Conservation (phyloP, 169 alveolate genomes). For the Plasmodium inui region DNA sequence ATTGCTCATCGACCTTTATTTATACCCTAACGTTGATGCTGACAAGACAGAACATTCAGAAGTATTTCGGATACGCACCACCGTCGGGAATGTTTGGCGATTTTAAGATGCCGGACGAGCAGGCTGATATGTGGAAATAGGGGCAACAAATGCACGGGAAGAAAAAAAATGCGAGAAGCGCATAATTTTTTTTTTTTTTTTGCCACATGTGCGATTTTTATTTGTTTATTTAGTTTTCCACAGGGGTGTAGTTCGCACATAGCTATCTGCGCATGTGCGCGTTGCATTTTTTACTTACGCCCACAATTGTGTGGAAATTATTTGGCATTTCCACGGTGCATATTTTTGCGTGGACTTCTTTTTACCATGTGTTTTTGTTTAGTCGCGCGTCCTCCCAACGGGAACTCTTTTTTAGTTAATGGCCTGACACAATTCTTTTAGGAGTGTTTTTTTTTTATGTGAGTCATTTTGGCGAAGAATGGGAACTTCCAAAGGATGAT, state of each 20-base stretch:
- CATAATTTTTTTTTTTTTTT: background rate
- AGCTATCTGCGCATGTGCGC: background rate
- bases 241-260: background rate
- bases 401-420: background rate
- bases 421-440: background rate
- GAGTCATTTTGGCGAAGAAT: background rate
- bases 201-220: background rate
- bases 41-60: constrained; percentile 79
- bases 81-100: constrained; percentile 76
- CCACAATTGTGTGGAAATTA: background rate
- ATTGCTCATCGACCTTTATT: constrained; percentile 84
- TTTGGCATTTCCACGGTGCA: background rate
- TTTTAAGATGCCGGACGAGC: constrained; percentile 75
- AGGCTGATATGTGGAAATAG: constrained; percentile 72
- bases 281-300: background rate
- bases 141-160: background rate
- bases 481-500: background rate
- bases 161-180: background rate
- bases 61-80: constrained; percentile 81
- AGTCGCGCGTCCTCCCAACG: background rate
- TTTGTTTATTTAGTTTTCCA: background rate
- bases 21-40: constrained; percentile 84
- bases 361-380: background rate
- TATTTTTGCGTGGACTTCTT: background rate
- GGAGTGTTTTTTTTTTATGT: background rate